Evolutionary conservation across 331 rosid genomes (phyloP).

Genomic region (Acacia concinna): DNA sequence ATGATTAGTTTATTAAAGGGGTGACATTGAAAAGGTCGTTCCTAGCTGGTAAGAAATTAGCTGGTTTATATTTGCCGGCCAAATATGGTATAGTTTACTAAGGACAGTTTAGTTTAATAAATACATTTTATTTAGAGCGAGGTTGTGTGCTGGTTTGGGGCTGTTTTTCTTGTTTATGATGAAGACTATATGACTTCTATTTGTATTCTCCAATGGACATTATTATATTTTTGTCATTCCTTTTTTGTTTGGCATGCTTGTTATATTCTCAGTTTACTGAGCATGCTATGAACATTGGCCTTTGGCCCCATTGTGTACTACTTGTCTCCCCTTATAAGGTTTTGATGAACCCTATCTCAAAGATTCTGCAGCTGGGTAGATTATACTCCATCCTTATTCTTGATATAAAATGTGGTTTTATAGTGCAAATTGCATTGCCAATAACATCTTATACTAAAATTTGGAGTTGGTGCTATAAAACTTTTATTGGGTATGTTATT

Average conservation of each 20-base stretch:
- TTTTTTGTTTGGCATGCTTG: not conserved
- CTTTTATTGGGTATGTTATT: no score
- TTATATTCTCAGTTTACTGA: not conserved
- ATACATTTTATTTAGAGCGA: constrained; percentile 6
- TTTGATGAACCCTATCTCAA: not conserved
- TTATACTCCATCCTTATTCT: no score
- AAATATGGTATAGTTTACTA: constrained; percentile 2
- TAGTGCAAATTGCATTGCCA: no score
- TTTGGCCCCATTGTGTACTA: not conserved
- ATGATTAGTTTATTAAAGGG: not conserved
- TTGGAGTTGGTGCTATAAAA: no score
- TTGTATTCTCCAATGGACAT: not conserved
- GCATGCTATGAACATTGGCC: not conserved
- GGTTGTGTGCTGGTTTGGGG: constrained; percentile 11
- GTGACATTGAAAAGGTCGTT: constrained; percentile 35
- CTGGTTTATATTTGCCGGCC: constrained; percentile 53
- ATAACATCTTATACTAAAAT: no score
- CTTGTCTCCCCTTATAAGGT: not conserved
- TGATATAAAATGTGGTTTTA: no score
- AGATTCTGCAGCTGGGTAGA: not conserved
- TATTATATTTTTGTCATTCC: not conserved
- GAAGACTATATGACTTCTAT: not conserved
- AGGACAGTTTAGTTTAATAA: constrained; percentile 26
- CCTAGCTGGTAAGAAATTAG: constrained; percentile 30
- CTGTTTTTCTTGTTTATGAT: constrained; percentile 33